Conservation (phyloP, 345 rosid species). For the Murraya paniculata region DNA sequence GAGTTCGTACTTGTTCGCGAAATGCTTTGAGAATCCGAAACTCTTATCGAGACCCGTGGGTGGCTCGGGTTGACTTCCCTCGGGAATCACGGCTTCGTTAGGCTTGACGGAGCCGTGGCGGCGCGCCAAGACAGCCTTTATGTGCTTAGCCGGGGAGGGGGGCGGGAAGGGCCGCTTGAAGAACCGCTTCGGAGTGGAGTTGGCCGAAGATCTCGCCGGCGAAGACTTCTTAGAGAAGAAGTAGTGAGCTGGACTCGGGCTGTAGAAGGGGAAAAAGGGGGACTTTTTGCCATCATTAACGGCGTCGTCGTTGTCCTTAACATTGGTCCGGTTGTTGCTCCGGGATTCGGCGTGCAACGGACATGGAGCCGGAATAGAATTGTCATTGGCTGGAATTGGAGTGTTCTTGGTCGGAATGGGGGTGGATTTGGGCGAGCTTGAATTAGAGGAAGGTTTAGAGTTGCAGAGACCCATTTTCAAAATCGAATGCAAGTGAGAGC, state of each 20-base stretch:
- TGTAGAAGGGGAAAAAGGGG: slow-evolving; percentile 79
- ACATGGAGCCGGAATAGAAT: slow-evolving; percentile 27
- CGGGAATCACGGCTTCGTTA: slow-evolving; percentile 59
- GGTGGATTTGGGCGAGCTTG: slow-evolving; percentile 37
- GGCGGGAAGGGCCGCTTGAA: slow-evolving; percentile 86
- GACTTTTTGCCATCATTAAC: slow-evolving; percentile 57
- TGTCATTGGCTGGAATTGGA: slow-evolving; percentile 7
- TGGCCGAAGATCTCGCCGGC: slow-evolving; percentile 70
- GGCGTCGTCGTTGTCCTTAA: slow-evolving; percentile 12
- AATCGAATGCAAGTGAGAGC: slow-evolving; percentile 16
- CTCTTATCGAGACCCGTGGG: slow-evolving; percentile 68
- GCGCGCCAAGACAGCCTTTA: slow-evolving; percentile 68
- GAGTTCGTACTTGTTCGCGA: slow-evolving; percentile 71
- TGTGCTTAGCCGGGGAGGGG: slow-evolving; percentile 96
- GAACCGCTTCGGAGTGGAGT: slow-evolving; percentile 71
- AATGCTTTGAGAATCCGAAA: slow-evolving; percentile 81
- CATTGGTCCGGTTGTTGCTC: slow-evolving; percentile 13
- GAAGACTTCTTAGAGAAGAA: slow-evolving; percentile 78
- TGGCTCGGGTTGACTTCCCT: slow-evolving; percentile 53
- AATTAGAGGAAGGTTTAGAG: slow-evolving; percentile 58
- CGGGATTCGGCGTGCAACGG: slow-evolving; percentile 26
- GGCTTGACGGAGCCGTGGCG: slow-evolving; percentile 67
- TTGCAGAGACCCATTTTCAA: slow-evolving; percentile 70
- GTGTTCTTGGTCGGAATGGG: slow-evolving; percentile 11
- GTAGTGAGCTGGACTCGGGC: slow-evolving; percentile 86